Evolutionary conservation across 768 basidiomycete species (phyloP), one percentile per base, ranked within the genome.

Genomic region (Wakefieldia striispora): DNA sequence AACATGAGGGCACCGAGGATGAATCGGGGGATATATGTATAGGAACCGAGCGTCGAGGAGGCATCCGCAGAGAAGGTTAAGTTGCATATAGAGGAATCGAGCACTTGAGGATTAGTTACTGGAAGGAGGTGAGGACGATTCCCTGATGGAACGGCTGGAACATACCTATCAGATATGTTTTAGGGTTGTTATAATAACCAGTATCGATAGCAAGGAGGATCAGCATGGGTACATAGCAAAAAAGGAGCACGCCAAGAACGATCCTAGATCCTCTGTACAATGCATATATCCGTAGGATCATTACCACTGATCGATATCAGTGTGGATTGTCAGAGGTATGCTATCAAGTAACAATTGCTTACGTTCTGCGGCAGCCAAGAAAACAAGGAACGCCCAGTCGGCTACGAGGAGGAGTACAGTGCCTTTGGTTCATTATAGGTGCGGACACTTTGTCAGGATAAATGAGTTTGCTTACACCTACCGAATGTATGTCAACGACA

Each of bases 221-320:
- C 7, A 64, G 16, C 16, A 37, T 49, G 5, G 34, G 16, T 8
- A n/a, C 40, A n/a, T 60, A 62, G 23, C 53, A 8, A 13, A 42
- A 36, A 7, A 63, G 51, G 8, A 62, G 53, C 20, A 51, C 17
- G 8, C 44, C 36, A 6, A 62, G 41, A 20, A 62, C 31, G 13
- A 48, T 23, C 47, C 14, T 58, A 17, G 58, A 58, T 31, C 29
- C 41, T 16, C 33, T 17, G 33, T 63, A 63, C 47, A 64, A 43
- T 19, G 62, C 59, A 26, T 64, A 64, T 14, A 64, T 49, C 0
- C 62, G n/a, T n/a, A n/a, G n/a, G n/a, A n/a, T n/a, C n/a, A n/a
- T n/a, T n/a, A n/a, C n/a, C n/a, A n/a, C n/a, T n/a, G n/a, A n/a
- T n/a, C n/a, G n/a, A n/a, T n/a, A n/a, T n/a, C n/a, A n/a, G n/a